Evolutionary conservation across 352 stramenopile species (phyloP).

Genomic region (Globisporangium okanoganense): DNA sequence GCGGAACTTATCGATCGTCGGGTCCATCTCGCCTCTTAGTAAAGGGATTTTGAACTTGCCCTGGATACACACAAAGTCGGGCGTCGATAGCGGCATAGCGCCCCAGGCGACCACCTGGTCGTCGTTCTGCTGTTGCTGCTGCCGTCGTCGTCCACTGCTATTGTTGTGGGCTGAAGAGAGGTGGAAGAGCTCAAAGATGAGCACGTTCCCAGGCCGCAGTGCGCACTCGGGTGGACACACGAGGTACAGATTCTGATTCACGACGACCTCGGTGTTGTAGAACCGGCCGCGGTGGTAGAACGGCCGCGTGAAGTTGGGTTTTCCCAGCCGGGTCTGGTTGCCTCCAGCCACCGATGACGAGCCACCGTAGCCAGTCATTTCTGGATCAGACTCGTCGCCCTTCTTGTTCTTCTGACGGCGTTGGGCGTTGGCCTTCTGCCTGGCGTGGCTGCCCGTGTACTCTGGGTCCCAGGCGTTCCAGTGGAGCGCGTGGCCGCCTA

Average conservation of each 20-base stretch:
- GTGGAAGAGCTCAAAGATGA: conserved; percentile 55
- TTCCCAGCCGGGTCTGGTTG: conserved; percentile 6
- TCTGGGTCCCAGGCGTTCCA: conserved; percentile 72
- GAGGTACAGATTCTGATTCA: conserved; percentile 81
- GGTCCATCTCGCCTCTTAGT: conserved; percentile 78
- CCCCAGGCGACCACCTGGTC: conserved; percentile 86
- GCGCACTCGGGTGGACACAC: conserved; percentile 64
- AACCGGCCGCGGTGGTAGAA: conserved; percentile 80
- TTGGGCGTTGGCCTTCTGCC: conserved; percentile 1
- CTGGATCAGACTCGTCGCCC: conserved; percentile 1
- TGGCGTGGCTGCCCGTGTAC: conserved; percentile 6
- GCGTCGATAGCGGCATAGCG: conserved; percentile 67
- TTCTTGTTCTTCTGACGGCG: conserved; percentile 6
- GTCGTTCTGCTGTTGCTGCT: background rate
- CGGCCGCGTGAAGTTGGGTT: conserved; percentile 62
- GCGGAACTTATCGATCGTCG: conserved; percentile 70
- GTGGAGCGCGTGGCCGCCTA: conserved; percentile 74
- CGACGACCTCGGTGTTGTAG: conserved; percentile 72
- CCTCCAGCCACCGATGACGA: background rate
- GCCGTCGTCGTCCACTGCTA: conserved; percentile 1
- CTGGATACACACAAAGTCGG: conserved; percentile 51
- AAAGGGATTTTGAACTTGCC: conserved; percentile 86
- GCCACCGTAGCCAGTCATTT: background rate
- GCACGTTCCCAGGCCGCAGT: conserved; percentile 50
- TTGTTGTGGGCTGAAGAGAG: conserved; percentile 13